Evolutionary conservation across 352 stramenopile genomes (phyloP).

Genomic region (Globisporangium mamillatum): DNA sequence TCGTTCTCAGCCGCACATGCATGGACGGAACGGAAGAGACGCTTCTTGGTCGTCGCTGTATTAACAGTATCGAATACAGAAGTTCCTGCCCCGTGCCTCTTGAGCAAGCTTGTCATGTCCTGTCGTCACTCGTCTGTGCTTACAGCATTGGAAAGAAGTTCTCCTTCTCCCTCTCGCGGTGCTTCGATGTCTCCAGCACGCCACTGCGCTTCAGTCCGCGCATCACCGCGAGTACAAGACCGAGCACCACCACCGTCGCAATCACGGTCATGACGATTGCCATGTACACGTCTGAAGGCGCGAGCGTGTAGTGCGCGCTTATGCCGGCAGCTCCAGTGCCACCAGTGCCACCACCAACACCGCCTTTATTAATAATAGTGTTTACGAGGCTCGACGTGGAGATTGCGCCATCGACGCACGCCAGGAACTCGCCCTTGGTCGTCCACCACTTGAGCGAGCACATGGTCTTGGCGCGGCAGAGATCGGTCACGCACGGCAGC

Average conservation of each 20-base stretch:
- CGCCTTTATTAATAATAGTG: conserved; percentile 3
- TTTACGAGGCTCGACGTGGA: conserved; percentile 21
- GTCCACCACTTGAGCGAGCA: conserved; percentile 83
- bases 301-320: not conserved
- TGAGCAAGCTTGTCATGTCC: not conserved
- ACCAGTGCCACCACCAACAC: not conserved
- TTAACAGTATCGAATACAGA: not conserved
- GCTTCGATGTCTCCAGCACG: conserved; percentile 33
- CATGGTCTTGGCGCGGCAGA: conserved; percentile 56
- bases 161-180: conserved; percentile 38
- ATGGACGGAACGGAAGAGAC: not conserved
- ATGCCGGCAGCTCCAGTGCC: not conserved
- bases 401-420: conserved; percentile 44
- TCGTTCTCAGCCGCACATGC: not conserved
- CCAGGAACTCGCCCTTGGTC: conserved; percentile 63
- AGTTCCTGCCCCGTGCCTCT: not conserved
- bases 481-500: conserved; percentile 36
- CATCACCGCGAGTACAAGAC: conserved; percentile 33
- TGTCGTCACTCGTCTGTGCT: not conserved
- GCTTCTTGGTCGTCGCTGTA: not conserved
- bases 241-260: conserved; percentile 32
- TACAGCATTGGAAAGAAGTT: conserved; percentile 57
- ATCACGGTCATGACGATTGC: conserved; percentile 50
- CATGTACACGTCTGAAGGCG: conserved; percentile 31
- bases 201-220: conserved; percentile 33